These are phyloP conservation scores for Labyrinthula sp. DNA, from an alignment of 352 stramenopile species.

Conservation along the genomic window DNA sequence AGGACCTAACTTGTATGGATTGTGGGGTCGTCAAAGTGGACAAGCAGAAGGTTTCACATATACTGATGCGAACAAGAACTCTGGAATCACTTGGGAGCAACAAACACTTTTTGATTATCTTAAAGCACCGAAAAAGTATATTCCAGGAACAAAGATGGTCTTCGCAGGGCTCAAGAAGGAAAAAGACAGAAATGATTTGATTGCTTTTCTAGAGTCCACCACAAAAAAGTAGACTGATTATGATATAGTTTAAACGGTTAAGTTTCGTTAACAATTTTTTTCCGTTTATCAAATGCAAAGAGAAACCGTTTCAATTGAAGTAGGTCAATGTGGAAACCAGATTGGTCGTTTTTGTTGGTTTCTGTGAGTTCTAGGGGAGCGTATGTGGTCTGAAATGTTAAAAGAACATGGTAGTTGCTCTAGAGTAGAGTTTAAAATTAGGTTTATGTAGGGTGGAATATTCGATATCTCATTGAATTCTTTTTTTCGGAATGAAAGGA, in stretches of 20 bases:
- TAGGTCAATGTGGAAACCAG: constrained; percentile 78
- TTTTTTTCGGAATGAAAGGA: constrained; percentile 69
- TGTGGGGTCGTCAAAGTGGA: constrained; percentile 85
- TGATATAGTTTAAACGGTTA: too few species aligned
- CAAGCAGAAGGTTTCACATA: constrained; percentile 89
- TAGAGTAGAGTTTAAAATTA: too few species aligned
- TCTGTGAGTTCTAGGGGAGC: too few species aligned
- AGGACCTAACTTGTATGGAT: constrained; percentile 86
- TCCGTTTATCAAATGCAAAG: constrained; percentile 52
- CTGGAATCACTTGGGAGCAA: constrained; percentile 76
- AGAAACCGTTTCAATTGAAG: constrained; percentile 63
- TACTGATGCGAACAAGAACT: constrained; percentile 96
- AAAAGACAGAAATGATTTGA: constrained; percentile 83
- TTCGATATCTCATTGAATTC: constrained; percentile 71
- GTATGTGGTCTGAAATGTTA: too few species aligned
- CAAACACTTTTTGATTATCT: constrained; percentile 96
- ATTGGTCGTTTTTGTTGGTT: constrained; percentile 72
- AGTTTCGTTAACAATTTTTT: too few species aligned
- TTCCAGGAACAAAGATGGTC: constrained; percentile 99
- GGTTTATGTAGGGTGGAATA: constrained; percentile 21
- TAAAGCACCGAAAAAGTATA: constrained; percentile 97
- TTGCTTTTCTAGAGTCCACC: constrained; percentile 85
- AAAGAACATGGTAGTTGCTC: constrained; percentile 71
- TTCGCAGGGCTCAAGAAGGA: constrained; percentile 98
- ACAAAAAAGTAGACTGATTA: constrained; percentile 36